Percentiles rank a stretch among this genome's conserved stretches.
Evolutionary conservation across 1,284 basidiomycete species (phyloP).

Genomic region (Bondarzewia mesenterica): DNA sequence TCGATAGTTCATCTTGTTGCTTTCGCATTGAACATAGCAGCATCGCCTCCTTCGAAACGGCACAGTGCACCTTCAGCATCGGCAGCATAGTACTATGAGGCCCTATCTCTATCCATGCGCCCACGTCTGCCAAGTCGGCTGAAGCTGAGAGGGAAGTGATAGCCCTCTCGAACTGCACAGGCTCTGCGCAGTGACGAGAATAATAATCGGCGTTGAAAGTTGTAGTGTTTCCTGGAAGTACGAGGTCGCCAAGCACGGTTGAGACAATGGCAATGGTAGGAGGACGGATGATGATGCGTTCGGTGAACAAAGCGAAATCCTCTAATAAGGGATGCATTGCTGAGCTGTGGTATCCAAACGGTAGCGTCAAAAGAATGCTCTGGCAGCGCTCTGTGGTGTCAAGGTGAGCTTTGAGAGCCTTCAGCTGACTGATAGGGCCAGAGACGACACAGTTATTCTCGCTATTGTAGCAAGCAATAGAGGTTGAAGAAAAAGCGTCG

Average conservation of each 20-base stretch:
- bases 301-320: constrained; percentile 33
- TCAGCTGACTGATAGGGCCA: constrained; percentile 38
- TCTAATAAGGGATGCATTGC: constrained; percentile 50
- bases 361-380: constrained; percentile 37
- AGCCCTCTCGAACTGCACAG: constrained; percentile 50
- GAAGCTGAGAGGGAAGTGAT: constrained; percentile 29
- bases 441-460: constrained; percentile 47
- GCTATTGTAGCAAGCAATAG: constrained; percentile 58
- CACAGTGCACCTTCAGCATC: constrained; percentile 40
- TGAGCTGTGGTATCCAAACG: constrained; percentile 56
- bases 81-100: constrained; percentile 50
- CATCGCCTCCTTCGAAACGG: constrained; percentile 22
- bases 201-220: constrained; percentile 49
- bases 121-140: constrained; percentile 22
- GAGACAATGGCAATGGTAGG: constrained; percentile 53
- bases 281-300: constrained; percentile 28
- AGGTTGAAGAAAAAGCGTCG: constrained; percentile 27
- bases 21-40: constrained; percentile 44
- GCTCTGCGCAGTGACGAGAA: constrained; percentile 46
- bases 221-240: constrained; percentile 40
- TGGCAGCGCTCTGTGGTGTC: constrained; percentile 29
- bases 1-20: constrained; percentile 33
- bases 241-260: constrained; percentile 44
- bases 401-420: constrained; percentile 32
- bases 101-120: constrained; percentile 60